These are phyloP conservation scores for Taphrina flavorubra DNA, from an alignment of 1,139 yeast genomes.

Conservation along the genomic window DNA sequence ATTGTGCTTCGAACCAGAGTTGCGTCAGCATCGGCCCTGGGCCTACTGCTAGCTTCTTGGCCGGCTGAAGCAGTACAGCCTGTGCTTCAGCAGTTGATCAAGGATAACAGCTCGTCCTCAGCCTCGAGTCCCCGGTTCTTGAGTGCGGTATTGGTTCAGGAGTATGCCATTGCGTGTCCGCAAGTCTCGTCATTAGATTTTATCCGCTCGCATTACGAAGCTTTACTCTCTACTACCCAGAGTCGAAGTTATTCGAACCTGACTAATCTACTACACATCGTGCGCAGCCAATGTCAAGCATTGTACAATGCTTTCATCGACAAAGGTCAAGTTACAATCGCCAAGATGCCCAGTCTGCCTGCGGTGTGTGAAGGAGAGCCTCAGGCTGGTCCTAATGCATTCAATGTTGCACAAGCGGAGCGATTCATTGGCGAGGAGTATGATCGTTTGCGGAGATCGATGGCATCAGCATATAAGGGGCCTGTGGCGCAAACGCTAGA, in stretches of 20 bases:
- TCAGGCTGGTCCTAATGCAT: conserved; percentile 95
- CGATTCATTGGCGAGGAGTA: conserved; percentile 69
- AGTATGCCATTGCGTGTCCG: conserved; percentile 62
- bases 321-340: conserved; percentile 73
- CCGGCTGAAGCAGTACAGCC: conserved; percentile 47
- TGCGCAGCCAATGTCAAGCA: conserved; percentile 86
- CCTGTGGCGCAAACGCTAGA: conserved; percentile 74
- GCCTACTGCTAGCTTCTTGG: conserved; percentile 59
- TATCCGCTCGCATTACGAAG: conserved; percentile 54
- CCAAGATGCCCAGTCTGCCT: conserved; percentile 81
- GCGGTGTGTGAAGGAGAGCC: conserved; percentile 91
- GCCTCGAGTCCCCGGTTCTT: conserved; percentile 83
- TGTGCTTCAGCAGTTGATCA: conserved; percentile 56
- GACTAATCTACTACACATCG: conserved; percentile 82
- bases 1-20: conserved; percentile 76
- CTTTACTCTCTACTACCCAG: conserved; percentile 57
- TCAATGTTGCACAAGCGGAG: conserved; percentile 78
- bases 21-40: conserved; percentile 77
- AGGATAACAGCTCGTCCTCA: conserved; percentile 59
- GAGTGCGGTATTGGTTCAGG: conserved; percentile 72
- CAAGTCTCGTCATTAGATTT: conserved; percentile 45
- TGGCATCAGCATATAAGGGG: conserved; percentile 76
- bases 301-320: conserved; percentile 77
- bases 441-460: conserved; percentile 64
- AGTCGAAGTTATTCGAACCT: conserved; percentile 68